Evolutionary conservation across 2,329 filamentous ascomycete genomes (phyloP).

Genomic region (Ampelomyces quisqualis): DNA sequence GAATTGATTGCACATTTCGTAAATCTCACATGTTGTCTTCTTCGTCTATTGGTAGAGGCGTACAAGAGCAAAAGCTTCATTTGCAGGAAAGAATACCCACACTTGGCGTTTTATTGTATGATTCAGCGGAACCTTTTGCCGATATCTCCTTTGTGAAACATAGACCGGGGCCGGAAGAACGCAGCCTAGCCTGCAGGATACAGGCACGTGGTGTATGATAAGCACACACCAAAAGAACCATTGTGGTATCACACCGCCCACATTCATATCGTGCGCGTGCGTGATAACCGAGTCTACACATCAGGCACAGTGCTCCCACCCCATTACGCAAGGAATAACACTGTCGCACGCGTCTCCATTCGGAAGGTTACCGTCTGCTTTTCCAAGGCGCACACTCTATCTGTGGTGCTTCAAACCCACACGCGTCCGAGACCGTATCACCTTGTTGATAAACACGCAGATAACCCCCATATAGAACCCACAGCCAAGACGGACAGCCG

Average conservation of each 20-base stretch:
- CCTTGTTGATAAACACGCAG: conserved; percentile 14
- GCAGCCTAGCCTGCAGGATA: conserved; percentile 2
- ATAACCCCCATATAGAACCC: conserved; percentile 14
- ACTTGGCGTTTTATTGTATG: conserved; percentile 22
- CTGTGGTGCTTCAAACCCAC: neutral
- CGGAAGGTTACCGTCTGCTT: conserved; percentile 8
- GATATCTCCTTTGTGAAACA: conserved; percentile 7
- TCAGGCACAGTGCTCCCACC: too few species aligned
- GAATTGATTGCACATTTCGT: neutral
- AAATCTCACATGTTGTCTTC: conserved; percentile 4
- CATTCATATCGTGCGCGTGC: too few species aligned
- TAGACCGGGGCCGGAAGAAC: conserved; percentile 10
- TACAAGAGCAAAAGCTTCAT: conserved; percentile 24
- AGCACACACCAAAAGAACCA: conserved; percentile 6
- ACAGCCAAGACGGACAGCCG: conserved; percentile 12
- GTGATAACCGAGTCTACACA: too few species aligned
- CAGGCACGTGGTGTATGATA: conserved; percentile 7
- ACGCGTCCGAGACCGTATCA: conserved; percentile 16
- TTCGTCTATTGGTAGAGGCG: conserved; percentile 14
- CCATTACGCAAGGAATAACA: conserved; percentile 2
- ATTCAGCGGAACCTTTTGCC: conserved; percentile 2
- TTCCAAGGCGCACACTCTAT: conserved; percentile 7
- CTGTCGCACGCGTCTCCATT: conserved; percentile 2
- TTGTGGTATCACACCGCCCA: conserved; percentile 8
- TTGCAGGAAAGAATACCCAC: conserved; percentile 26